phyloP scores from a whole-genome alignment of 2,329 filamentous ascomycete genomes.

The Arthrobotrys sphaeroides region DNA sequence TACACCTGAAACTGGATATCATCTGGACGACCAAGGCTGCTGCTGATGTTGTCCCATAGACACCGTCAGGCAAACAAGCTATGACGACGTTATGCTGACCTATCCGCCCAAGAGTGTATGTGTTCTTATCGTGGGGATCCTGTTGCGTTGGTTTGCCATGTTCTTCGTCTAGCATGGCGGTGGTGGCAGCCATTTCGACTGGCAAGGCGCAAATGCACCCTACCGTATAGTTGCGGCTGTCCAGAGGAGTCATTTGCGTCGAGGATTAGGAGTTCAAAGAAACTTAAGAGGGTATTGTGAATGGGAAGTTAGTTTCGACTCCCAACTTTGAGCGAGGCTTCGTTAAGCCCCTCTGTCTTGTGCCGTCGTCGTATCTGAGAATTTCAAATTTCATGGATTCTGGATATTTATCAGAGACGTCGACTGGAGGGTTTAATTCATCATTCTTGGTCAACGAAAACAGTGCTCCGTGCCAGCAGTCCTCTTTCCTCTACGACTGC shows the following conservation, averaged over 20 bases:
- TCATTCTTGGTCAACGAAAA: too few relatives aligned
- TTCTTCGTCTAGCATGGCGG: conserved; percentile 58
- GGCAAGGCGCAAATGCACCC: conserved; percentile 60
- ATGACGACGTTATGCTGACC: conserved; percentile 57
- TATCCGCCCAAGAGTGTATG: conserved; percentile 58
- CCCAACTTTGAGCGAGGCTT: too few relatives aligned
- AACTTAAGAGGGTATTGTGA: background rate
- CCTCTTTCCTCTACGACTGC: too few relatives aligned
- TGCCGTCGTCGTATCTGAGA: too few relatives aligned
- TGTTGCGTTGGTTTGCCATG: conserved; percentile 54
- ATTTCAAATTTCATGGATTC: too few relatives aligned
- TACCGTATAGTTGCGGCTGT: conserved; percentile 58
- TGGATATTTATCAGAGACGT: too few relatives aligned
- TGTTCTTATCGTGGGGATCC: conserved; percentile 55
- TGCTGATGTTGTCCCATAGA: conserved; percentile 54
- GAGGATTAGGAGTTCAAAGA: too few relatives aligned
- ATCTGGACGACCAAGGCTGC: conserved; percentile 53
- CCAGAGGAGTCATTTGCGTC: background rate
- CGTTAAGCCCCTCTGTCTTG: too few relatives aligned
- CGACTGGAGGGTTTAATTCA: too few relatives aligned
- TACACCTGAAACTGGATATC: conserved; percentile 46
- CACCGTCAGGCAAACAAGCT: conserved; percentile 54
- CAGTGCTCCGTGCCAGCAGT: too few relatives aligned
- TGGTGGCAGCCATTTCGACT: conserved; percentile 58
- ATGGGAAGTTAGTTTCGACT: background rate